phyloP scores from a whole-genome alignment of 495 filamentous ascomycete genomes.

The Podospora comata region DNA sequence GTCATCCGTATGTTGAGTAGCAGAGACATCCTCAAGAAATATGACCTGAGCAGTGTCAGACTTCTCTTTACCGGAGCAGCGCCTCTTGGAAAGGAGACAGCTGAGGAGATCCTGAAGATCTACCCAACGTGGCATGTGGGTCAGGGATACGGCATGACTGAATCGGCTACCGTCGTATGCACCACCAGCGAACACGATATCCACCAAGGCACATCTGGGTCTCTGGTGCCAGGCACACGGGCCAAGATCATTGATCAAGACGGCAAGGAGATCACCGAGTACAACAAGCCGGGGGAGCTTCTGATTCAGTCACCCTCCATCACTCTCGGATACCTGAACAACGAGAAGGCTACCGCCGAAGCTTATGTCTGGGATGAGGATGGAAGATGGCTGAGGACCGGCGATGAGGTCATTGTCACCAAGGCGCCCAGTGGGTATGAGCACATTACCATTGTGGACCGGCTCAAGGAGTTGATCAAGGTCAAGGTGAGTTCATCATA shows the following conservation, averaged over 20 bases:
- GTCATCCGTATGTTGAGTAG: conserved; percentile 77
- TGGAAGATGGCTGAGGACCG: conserved; percentile 76
- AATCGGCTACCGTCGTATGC: conserved; percentile 72
- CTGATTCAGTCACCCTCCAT: conserved; percentile 72
- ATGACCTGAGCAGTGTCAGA: conserved; percentile 68
- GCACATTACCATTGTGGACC: conserved; percentile 80
- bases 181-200: conserved; percentile 65
- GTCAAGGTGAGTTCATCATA: conserved; percentile 61
- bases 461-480: conserved; percentile 93
- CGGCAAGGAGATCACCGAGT: conserved; percentile 69
- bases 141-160: conserved; percentile 86
- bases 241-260: conserved; percentile 71
- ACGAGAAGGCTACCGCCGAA: conserved; percentile 76
- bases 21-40: conserved; percentile 58
- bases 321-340: conserved; percentile 79
- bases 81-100: conserved; percentile 76
- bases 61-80: conserved; percentile 78
- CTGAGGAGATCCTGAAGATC: conserved; percentile 58
- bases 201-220: conserved; percentile 69
- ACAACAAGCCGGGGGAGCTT: conserved; percentile 78
- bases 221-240: conserved; percentile 61
- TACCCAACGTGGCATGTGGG: conserved; percentile 66
- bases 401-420: conserved; percentile 75
- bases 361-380: conserved; percentile 72
- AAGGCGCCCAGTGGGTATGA: conserved; percentile 63